Base-by-base conservation (phyloP, 75 land plant genomes). In the Chamaecyparis obtusa region DNA sequence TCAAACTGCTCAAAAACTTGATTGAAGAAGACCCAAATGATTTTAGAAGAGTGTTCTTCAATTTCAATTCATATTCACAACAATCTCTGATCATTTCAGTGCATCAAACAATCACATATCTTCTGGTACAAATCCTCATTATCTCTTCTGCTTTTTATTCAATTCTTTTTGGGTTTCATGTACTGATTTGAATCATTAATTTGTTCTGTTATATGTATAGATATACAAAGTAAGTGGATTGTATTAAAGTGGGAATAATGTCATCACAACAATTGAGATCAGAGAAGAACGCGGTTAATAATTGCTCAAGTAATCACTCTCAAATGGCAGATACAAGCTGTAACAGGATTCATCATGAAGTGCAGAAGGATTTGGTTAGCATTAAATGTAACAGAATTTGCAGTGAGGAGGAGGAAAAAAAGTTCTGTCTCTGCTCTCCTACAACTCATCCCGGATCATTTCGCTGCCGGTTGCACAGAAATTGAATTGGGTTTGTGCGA, bases 381-480 rank as follows among this genome's bases (percentile, higher is more conserved):
- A 74, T 74, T 74, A 74, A 74, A 74, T 30, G 76, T 33, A 33
- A 74, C 76, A 74, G 76, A 74, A 27, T 24, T 64, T 64, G 69
- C 69, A 74, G 3, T 74, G 76, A 74, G 36, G 76, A 74, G 16
- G 76, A 74, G 76, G 48, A 39, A 43, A 24, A 79, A 15, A 81
- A 81, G 83, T 81, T 44, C 49, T 89, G 90, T 46, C 74, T 89
- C 7, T 89, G 90, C 9, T 88, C 89, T 13, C 89, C 89, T 3
- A 88, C 89, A 60, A 88, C 87, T 36, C 89, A 88, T 24, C 83
- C 89, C 0, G 89, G 89, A 15, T 89, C 90, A 21, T 89, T 89
- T 67, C 90, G 90, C 37, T 89, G 90, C 89, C 89, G 90, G 17
- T 82, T 87, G 13, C 90, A 89, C 56, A 54, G 89, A 80, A 74